Evolutionary conservation across 2,329 filamentous ascomycete genomes (phyloP).

Genomic region (Fusarium palustre): DNA sequence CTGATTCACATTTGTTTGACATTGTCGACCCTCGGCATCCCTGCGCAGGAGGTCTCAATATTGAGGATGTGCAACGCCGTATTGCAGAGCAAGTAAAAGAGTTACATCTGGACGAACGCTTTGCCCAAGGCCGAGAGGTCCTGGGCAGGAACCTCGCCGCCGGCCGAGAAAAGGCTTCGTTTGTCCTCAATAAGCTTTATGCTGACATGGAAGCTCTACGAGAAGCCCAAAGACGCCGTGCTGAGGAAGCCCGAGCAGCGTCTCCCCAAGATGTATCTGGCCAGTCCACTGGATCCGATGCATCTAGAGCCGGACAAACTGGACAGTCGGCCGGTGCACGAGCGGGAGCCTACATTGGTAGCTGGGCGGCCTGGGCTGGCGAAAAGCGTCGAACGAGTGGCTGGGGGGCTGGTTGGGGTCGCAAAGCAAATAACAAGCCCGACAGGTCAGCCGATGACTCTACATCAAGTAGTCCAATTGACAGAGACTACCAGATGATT

Average conservation of each 20-base stretch:
- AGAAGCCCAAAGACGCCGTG: slow-evolving; percentile 58
- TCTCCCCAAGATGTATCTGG: slow-evolving; percentile 17
- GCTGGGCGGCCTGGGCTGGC: slow-evolving; percentile 77
- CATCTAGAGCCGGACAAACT: slow-evolving; percentile 54
- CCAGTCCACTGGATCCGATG: slow-evolving; percentile 37
- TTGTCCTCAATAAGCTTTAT: slow-evolving; percentile 88
- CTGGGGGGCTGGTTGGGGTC: slow-evolving; percentile 57
- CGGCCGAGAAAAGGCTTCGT: slow-evolving; percentile 87
- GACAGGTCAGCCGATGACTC: slow-evolving; percentile 50
- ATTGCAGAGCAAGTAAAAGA: slow-evolving; percentile 93
- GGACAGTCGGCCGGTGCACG: slow-evolving; percentile 64
- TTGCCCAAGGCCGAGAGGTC: slow-evolving; percentile 84
- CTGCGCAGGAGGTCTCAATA: slow-evolving; percentile 89
- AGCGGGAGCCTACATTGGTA: slow-evolving; percentile 74
- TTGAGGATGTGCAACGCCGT: slow-evolving; percentile 93
- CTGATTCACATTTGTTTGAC: slow-evolving; percentile 90
- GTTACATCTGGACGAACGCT: slow-evolving; percentile 89
- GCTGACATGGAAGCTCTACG: slow-evolving; percentile 81
- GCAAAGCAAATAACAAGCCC: slow-evolving; percentile 50
- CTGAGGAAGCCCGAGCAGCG: slow-evolving; percentile 53
- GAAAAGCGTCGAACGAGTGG: slow-evolving; percentile 76
- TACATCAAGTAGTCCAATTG: slow-evolving; percentile 53
- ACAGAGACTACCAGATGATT: slow-evolving; percentile 54
- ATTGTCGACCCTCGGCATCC: slow-evolving; percentile 94
- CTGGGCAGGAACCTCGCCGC: slow-evolving; percentile 90